These are phyloP conservation scores for Debaryomycetaceae sp. DNA, from an alignment of 1,139 yeast genomes.

Conservation along the genomic window DNA sequence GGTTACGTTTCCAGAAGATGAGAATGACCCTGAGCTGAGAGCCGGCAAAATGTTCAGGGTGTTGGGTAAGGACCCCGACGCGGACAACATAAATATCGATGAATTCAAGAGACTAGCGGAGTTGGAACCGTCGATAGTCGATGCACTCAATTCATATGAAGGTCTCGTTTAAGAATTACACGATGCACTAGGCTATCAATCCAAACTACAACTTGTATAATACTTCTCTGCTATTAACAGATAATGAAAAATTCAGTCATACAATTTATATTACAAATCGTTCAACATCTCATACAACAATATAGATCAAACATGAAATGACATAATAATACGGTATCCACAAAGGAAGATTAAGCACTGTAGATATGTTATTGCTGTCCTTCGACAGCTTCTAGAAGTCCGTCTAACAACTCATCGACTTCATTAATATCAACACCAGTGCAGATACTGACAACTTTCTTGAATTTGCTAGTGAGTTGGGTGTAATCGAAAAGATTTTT, in stretches of 20 bases:
- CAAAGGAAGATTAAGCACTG: conserved; percentile 2
- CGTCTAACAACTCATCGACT: conserved; percentile 82
- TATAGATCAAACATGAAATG: background rate
- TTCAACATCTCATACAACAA: background rate
- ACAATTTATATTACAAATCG: background rate
- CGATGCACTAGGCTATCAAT: background rate
- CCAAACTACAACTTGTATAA: background rate
- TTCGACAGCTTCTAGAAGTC: conserved; percentile 86
- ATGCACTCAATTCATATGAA: conserved; percentile 77
- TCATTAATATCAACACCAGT: conserved; percentile 73
- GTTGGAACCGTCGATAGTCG: conserved; percentile 75
- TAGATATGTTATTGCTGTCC: conserved; percentile 31
- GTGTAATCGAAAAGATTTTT: conserved; percentile 48
- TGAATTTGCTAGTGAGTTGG: conserved; percentile 77
- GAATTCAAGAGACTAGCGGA: conserved; percentile 83
- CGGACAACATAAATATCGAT: conserved; percentile 60
- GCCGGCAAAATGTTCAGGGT: conserved; percentile 74
- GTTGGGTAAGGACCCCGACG: conserved; percentile 69
- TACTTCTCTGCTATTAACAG: background rate
- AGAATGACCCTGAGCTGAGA: conserved; percentile 85
- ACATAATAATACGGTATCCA: conserved; percentile 2
- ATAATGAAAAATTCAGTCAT: background rate
- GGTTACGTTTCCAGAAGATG: conserved; percentile 91
- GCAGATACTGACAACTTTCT: conserved; percentile 85
- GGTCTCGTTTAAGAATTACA: conserved; percentile 53